Evolutionary conservation across 306 rosid genomes (phyloP), one percentile per base, ranked within the genome.

Genomic region (Inga oerstediana): DNA sequence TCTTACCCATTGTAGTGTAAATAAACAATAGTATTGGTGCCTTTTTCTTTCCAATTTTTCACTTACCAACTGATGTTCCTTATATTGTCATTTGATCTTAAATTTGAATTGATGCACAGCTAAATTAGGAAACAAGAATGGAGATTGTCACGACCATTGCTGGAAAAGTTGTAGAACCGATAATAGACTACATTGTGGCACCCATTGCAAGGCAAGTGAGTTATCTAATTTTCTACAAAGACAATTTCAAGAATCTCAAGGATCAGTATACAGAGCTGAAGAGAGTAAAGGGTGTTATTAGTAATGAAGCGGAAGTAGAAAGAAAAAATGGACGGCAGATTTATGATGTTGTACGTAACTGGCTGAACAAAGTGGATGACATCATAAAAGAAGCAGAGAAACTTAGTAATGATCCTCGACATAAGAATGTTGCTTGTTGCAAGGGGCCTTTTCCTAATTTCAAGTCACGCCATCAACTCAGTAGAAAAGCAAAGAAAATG

Each of bases 401-500:
- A 2, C 45, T 72, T 20, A 24, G 0, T 14, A 58, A 65, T 0
- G 41, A 64, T 2, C 72, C 68, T 17, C 14, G 19, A 0, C 19
- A 14, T 24, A 7, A 20, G 1, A 37, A 19, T 15, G 59, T 8
- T 1, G 41, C 75, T 27, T 83, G 85, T 3, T 46, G 45, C 8
- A 41, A 6, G 7, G 49, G 79, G 56, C 54, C 79, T 52, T 79
- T 72, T 48, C 52, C 48, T 4, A 65, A 83, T 48, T n/a, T 83
- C 37, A 32, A 24, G 37, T 61, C 4, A 0, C 61, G 85, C 0
- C 68, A 76, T 72, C 78, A 32, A 12, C 78, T 84, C 7, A 65
- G 90, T 35, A 72, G 61, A 35, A 52, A 41, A 62, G 88, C 86
- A 3, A 44, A 32, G 49, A 75, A 79, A 78, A 43, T 84, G 35